Conservation (phyloP, 1,284 basidiomycete genomes). For the Sporisorium reilianum region DNA sequence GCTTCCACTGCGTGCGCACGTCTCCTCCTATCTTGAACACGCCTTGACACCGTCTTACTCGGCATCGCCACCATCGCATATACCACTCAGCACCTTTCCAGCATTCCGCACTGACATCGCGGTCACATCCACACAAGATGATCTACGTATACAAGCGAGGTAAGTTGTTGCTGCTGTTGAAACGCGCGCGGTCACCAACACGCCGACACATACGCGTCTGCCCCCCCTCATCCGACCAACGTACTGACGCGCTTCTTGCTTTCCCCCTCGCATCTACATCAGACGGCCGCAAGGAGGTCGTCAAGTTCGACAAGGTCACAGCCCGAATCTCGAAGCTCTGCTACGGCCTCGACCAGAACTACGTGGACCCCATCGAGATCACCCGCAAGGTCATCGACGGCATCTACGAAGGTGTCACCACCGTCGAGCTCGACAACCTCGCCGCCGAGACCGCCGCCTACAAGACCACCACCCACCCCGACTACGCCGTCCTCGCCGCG, state of each 20-base stretch:
- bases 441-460: slow-evolving; percentile 94
- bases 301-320: slow-evolving; percentile 70
- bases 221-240: background rate
- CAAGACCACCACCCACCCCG: slow-evolving; percentile 91
- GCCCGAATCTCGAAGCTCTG: slow-evolving; percentile 94
- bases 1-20: slow-evolving; percentile 20
- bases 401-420: slow-evolving; percentile 95
- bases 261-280: slow-evolving; percentile 1
- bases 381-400: slow-evolving; percentile 81
- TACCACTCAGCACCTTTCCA: slow-evolving; percentile 13
- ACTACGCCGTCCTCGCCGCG: slow-evolving; percentile 97
- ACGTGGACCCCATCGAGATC: slow-evolving; percentile 91
- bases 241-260: slow-evolving; percentile 10
- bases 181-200: slow-evolving; percentile 1
- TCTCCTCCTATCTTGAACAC: slow-evolving; percentile 7
- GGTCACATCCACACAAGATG: slow-evolving; percentile 39
- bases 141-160: slow-evolving; percentile 69
- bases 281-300: slow-evolving; percentile 68
- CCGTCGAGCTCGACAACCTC: slow-evolving; percentile 87
- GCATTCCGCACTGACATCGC: slow-evolving; percentile 15
- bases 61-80: slow-evolving; percentile 18
- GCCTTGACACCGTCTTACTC: slow-evolving; percentile 11
- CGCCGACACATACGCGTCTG: slow-evolving; percentile 8
- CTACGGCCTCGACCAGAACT: slow-evolving; percentile 93
- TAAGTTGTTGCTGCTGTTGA: slow-evolving; percentile 31